phyloP scores from a whole-genome alignment of 164 flowering plant genomes.

The Amborella trichopoda region DNA sequence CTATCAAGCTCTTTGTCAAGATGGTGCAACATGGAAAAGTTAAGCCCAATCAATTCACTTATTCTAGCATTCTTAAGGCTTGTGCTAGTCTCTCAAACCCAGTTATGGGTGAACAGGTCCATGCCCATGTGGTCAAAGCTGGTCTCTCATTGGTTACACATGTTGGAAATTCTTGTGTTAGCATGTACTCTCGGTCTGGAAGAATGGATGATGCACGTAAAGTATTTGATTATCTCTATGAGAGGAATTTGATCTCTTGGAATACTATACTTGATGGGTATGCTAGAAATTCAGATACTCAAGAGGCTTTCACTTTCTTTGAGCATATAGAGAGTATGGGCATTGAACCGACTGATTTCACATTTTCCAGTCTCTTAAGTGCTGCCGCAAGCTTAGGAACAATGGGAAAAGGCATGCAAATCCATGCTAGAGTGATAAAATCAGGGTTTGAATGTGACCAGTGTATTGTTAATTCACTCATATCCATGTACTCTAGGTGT shows the following conservation, averaged over 20 bases:
- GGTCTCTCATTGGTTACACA: slow-evolving; percentile 41
- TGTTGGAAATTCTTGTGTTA: slow-evolving; percentile 74
- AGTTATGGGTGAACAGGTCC: slow-evolving; percentile 41
- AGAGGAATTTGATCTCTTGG: slow-evolving; percentile 65
- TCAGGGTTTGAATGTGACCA: slow-evolving; percentile 35
- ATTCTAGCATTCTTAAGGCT: slow-evolving; percentile 65
- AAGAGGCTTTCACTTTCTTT: slow-evolving; percentile 46
- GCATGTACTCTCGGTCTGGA: slow-evolving; percentile 55
- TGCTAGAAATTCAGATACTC: slow-evolving; percentile 32
- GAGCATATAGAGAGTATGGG: slow-evolving; percentile 34
- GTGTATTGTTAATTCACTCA: slow-evolving; percentile 45
- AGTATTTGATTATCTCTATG: slow-evolving; percentile 63
- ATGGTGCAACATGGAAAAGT: slow-evolving; percentile 43
- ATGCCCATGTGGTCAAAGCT: slow-evolving; percentile 39
- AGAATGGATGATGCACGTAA: slow-evolving; percentile 59
- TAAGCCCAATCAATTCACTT: slow-evolving; percentile 66
- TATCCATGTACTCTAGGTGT: slow-evolving; percentile 80
- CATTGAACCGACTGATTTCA: slow-evolving; percentile 35
- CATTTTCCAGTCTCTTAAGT: slow-evolving; percentile 67
- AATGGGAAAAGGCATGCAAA: slow-evolving; percentile 58
- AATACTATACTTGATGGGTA: slow-evolving; percentile 58
- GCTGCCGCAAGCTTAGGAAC: slow-evolving; percentile 69
- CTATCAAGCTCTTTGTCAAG: slow-evolving; percentile 36
- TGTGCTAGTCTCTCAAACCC: slow-evolving; percentile 48
- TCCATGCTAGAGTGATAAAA: slow-evolving; percentile 61